Percentiles rank a stretch among this genome's conserved stretches.
phyloP scores from a whole-genome alignment of 495 filamentous ascomycete species.

The Lophium mytilinum region DNA sequence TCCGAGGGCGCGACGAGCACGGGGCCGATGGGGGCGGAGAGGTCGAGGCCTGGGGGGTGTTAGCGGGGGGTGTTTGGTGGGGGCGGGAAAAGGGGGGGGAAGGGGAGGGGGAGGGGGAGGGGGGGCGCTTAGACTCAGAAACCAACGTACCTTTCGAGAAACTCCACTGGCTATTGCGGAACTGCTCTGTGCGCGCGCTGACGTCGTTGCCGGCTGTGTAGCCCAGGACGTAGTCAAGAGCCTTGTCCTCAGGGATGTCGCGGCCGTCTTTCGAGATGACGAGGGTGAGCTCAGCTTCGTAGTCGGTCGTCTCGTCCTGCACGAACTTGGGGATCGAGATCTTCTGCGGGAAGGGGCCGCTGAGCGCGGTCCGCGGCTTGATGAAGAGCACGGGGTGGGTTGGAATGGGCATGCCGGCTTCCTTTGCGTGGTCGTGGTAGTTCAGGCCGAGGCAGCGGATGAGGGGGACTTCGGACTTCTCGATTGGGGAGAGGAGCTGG shows the following conservation, averaged over 20 bases:
- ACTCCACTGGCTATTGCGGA: constrained; percentile 35
- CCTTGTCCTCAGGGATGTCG: constrained; percentile 37
- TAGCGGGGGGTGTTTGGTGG: too few species aligned
- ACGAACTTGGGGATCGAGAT: constrained; percentile 38
- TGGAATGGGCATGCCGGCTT: constrained; percentile 37
- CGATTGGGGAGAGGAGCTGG: not conserved
- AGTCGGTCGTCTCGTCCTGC: constrained; percentile 43
- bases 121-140: too few species aligned
- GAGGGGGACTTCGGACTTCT: not conserved
- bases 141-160: too few species aligned
- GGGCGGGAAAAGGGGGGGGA: too few species aligned
- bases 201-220: constrained; percentile 40
- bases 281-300: constrained; percentile 40
- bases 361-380: constrained; percentile 41
- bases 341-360: constrained; percentile 28
- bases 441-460: constrained; percentile 45
- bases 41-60: not conserved
- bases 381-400: constrained; percentile 38
- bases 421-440: constrained; percentile 37
- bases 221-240: constrained; percentile 38
- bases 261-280: constrained; percentile 37
- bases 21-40: not conserved
- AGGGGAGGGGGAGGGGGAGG: too few species aligned
- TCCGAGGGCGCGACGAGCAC: not conserved
- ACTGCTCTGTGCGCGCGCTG: constrained; percentile 33